Conservation (phyloP, 768 basidiomycete genomes). For the Phylloporus rhodoxanthus region DNA sequence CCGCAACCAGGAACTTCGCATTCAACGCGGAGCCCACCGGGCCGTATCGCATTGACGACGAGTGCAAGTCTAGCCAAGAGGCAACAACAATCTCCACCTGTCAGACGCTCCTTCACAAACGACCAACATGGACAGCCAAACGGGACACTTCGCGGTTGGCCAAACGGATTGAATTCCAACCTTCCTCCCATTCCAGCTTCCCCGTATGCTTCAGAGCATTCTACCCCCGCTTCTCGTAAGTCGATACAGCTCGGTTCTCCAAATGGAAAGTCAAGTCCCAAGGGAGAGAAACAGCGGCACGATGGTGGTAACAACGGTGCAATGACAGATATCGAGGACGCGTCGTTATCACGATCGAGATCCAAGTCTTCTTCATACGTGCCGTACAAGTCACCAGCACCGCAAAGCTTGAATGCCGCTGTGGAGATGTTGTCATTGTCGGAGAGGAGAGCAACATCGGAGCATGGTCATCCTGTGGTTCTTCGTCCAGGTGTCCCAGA, state of each 20-base stretch:
- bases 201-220: slow-evolving; percentile 57
- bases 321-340: slow-evolving; percentile 29
- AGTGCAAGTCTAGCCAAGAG: slow-evolving; percentile 25
- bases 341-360: slow-evolving; percentile 42
- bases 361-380: slow-evolving; percentile 53
- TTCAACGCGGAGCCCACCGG: slow-evolving; percentile 32
- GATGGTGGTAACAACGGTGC: slow-evolving; percentile 25
- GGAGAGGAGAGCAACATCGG: slow-evolving; percentile 27
- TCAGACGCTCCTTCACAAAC: slow-evolving; percentile 31
- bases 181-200: slow-evolving; percentile 67
- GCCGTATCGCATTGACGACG: slow-evolving; percentile 22
- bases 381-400: slow-evolving; percentile 48
- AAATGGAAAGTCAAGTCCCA: slow-evolving; percentile 30
- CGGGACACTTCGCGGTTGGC: slow-evolving; percentile 26
- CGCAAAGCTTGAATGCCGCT: slow-evolving; percentile 69
- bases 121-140: slow-evolving; percentile 25
- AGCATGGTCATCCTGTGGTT: slow-evolving; percentile 19
- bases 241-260: slow-evolving; percentile 31
- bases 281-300: slow-evolving; percentile 30
- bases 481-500: slow-evolving; percentile 17
- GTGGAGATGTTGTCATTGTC: slow-evolving; percentile 51
- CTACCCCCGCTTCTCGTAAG: slow-evolving; percentile 50
- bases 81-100: slow-evolving; percentile 20
- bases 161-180: slow-evolving; percentile 32
- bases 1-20: slow-evolving; percentile 27